Evolutionary conservation across 768 basidiomycete genomes (phyloP).

Genomic region (Kondoa malvinella): DNA sequence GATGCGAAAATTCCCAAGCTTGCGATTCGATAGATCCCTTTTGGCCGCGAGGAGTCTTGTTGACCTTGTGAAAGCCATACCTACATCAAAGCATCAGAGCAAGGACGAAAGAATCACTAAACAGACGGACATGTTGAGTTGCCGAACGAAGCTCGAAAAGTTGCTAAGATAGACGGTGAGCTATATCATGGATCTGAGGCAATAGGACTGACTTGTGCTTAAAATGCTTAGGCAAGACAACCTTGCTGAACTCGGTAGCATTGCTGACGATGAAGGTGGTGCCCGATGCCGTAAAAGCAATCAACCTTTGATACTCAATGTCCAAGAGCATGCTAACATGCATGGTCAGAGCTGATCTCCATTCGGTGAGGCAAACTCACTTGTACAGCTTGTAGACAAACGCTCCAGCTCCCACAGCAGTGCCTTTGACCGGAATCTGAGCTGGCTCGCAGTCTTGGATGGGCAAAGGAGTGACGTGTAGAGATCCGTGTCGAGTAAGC

Average conservation of each 20-base stretch:
- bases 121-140: slow-evolving; percentile 67
- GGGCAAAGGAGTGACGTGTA: not conserved
- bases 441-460: not conserved
- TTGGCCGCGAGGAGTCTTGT: slow-evolving; percentile 51
- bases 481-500: not conserved
- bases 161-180: slow-evolving; percentile 30
- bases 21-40: slow-evolving; percentile 63
- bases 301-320: slow-evolving; percentile 58
- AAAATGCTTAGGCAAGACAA: slow-evolving; percentile 69
- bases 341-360: not conserved
- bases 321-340: slow-evolving; percentile 63
- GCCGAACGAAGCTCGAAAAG: slow-evolving; percentile 87
- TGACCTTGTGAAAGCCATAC: slow-evolving; percentile 78
- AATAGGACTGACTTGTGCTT: slow-evolving; percentile 40
- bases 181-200: not conserved
- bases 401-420: slow-evolving; percentile 1
- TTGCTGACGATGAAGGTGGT: slow-evolving; percentile 73
- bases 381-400: slow-evolving; percentile 70
- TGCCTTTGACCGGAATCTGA: not conserved
- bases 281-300: slow-evolving; percentile 64
- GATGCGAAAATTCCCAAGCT: slow-evolving; percentile 77
- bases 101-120: not conserved
- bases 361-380: slow-evolving; percentile 18
- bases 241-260: slow-evolving; percentile 68
- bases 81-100: not conserved